Evolutionary conservation across 2,329 filamentous ascomycete species (phyloP).

Genomic region (Cladosporium sp.): DNA sequence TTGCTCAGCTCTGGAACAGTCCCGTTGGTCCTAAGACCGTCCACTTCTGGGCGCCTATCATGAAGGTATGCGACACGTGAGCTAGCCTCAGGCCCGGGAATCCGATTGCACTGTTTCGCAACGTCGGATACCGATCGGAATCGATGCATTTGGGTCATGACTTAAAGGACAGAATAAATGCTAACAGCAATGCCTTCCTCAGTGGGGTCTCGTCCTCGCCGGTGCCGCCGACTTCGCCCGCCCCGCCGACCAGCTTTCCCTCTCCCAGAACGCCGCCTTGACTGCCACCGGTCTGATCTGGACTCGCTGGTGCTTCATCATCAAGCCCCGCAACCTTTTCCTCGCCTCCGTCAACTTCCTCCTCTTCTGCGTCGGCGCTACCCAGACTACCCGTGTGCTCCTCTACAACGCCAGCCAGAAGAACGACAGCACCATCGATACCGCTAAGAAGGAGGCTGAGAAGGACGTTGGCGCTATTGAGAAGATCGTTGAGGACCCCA

Average conservation of each 20-base stretch:
- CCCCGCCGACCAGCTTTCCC: conserved; percentile 84
- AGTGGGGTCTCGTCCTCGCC: conserved; percentile 90
- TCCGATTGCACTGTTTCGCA: no score
- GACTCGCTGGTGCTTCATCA: conserved; percentile 98
- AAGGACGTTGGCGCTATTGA: conserved; percentile 27
- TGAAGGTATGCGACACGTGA: conserved; percentile 56
- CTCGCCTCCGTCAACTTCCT: conserved; percentile 98
- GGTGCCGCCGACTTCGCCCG: conserved; percentile 87
- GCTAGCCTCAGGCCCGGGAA: no score
- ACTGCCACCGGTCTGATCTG: conserved; percentile 91
- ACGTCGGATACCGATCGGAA: background rate
- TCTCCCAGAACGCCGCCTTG: conserved; percentile 86
- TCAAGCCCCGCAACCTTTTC: conserved; percentile 86
- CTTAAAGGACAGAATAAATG: no score
- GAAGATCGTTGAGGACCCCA: conserved; percentile 30
- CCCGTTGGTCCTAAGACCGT: conserved; percentile 64
- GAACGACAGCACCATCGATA: conserved; percentile 41
- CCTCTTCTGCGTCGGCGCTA: conserved; percentile 77
- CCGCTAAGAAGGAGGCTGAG: conserved; percentile 31
- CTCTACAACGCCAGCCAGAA: conserved; percentile 59
- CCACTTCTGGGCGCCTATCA: conserved; percentile 97
- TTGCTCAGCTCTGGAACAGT: conserved; percentile 62
- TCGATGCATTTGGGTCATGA: background rate
- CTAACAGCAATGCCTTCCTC: conserved; percentile 13
- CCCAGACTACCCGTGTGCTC: conserved; percentile 74